These are phyloP conservation scores for Cucurbita pepo DNA, from an alignment of 306 rosid genomes.

Conservation along the genomic window DNA sequence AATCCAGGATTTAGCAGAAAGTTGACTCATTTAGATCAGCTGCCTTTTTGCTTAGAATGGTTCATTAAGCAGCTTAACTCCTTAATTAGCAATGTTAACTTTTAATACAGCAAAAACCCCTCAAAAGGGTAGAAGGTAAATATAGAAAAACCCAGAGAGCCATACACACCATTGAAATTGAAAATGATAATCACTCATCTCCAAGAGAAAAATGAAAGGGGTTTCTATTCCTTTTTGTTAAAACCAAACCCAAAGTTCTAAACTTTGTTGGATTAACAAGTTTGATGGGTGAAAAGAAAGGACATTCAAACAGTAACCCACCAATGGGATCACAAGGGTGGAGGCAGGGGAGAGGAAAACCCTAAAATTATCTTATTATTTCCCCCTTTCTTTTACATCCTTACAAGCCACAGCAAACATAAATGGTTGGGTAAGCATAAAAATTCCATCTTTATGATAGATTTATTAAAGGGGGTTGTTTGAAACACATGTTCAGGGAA, in stretches of 20 bases:
- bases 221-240: not conserved
- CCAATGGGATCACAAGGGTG: not conserved
- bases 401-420: not conserved
- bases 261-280: not conserved
- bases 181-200: not conserved
- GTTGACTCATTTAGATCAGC: not conserved
- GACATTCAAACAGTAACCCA: constrained; percentile 2
- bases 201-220: not conserved
- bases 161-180: not conserved
- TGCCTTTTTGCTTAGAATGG: not conserved
- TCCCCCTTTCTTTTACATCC: not conserved
- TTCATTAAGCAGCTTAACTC: not conserved
- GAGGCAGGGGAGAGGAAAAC: not conserved
- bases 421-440: not conserved
- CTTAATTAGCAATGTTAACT: not conserved
- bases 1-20: not conserved
- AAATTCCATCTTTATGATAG: not conserved
- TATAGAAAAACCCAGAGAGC: not conserved
- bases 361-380: not conserved
- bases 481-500: not conserved
- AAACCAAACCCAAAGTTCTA: not conserved
- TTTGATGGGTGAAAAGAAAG: not conserved
- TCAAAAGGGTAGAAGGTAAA: not conserved
- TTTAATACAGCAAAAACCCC: not conserved
- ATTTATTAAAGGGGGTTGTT: not conserved